Evolutionary conservation across 2,329 filamentous ascomycete species (phyloP).

Genomic region (Geosmithia morbida): DNA sequence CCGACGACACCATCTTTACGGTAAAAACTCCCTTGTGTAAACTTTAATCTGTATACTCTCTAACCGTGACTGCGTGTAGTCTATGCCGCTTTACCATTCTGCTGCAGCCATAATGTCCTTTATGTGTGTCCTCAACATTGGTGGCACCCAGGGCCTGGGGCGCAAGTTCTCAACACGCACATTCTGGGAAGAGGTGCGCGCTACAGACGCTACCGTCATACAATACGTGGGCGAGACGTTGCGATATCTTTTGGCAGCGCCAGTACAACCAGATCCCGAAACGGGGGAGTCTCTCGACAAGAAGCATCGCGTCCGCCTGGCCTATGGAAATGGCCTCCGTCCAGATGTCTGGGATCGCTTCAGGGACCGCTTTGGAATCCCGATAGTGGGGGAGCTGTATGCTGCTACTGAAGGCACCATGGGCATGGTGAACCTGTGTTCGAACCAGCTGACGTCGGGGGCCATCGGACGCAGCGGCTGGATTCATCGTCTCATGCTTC

Average conservation of each 20-base stretch:
- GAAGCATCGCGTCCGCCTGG: slow-evolving; percentile 56
- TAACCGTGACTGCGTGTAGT: slow-evolving; percentile 25
- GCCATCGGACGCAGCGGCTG: slow-evolving; percentile 63
- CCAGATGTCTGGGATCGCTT: slow-evolving; percentile 79
- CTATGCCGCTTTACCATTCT: slow-evolving; percentile 83
- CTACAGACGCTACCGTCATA: slow-evolving; percentile 56
- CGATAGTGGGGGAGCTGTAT: slow-evolving; percentile 67
- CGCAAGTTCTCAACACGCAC: slow-evolving; percentile 63
- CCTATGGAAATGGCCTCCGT: slow-evolving; percentile 74
- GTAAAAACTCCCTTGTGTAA: slow-evolving; percentile 24
- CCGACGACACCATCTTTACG: slow-evolving; percentile 59
- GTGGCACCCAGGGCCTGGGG: slow-evolving; percentile 56
- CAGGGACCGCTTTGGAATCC: slow-evolving; percentile 66
- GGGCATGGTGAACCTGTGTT: slow-evolving; percentile 57
- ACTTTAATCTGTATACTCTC: slow-evolving; percentile 1
- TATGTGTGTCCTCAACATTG: slow-evolving; percentile 40
- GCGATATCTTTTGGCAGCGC: slow-evolving; percentile 61
- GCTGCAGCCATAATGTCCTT: slow-evolving; percentile 62
- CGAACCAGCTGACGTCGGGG: slow-evolving; percentile 60
- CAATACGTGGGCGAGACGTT: slow-evolving; percentile 86
- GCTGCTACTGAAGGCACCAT: slow-evolving; percentile 59
- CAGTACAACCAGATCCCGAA: slow-evolving; percentile 42
- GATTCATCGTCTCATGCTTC: slow-evolving; percentile 41
- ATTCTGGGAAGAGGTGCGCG: slow-evolving; percentile 67
- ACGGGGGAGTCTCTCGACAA: slow-evolving; percentile 58